Base-by-base conservation (phyloP, 257 asterid genomes). In the Forsythia suspensa region DNA sequence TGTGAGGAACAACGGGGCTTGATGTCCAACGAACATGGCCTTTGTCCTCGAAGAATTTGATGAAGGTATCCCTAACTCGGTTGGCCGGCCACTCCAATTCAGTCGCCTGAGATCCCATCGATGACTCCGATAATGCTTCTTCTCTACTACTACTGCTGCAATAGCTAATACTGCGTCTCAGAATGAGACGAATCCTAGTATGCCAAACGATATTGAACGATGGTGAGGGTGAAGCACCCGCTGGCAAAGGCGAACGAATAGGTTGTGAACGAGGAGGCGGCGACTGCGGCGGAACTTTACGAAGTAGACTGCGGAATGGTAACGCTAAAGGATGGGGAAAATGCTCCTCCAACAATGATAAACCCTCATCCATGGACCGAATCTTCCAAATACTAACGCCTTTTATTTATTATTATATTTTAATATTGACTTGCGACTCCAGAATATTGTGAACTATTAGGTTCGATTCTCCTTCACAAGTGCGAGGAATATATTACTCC, bases 1-100 rank as follows among this genome's bases (percentile, higher is more conserved):
- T 93, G 73, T 83, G 90, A 36, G 99, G 99, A 84, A 95, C 97
- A 43, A 95, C 98, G 2, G 99, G 97, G 63, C 98, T 92, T 8
- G 99, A 95, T 82, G 74, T 86, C 92, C 96, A 92, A 43, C 85
- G 15, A 4, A 86, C 84, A 20, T 93, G 99, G n/a, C 66, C 87
- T 79, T 85, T 93, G 24, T 78, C 87, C 80, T 89, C 85, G 86
- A 91, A 95, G 85, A 90, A 95, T 4, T 76, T 79, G 83, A 95
- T 6, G 80, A 89, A 93, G 1, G 97, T 91, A 6, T 87, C 87
- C 70, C 98, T 84, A 0, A 89, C 91, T 74, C 82, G 82, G 40
- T 41, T 88, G 2, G 99, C 96, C 73, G 98, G 88, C 99, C 99
- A 95, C 84, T 88, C 92, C 86, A 71, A 18, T 40, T 74, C 89